Percentiles rank a stretch among this genome's conserved stretches.
Evolutionary conservation across 805 yeast species (phyloP).

Genomic region (Cyberlindnera mrakii): DNA sequence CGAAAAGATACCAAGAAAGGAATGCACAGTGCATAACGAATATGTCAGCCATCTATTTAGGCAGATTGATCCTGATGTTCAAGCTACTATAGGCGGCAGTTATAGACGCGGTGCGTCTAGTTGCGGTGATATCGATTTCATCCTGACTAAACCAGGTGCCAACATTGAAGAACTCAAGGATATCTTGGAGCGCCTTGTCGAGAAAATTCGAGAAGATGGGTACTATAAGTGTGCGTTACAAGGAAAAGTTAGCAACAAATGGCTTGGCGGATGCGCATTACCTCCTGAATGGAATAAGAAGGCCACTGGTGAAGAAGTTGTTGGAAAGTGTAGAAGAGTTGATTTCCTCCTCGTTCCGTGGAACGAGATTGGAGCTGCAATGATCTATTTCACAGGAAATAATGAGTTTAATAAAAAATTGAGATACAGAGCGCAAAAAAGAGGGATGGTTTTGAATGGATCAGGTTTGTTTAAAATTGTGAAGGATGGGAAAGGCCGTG

Average conservation of each 20-base stretch:
- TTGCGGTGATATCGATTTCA: constrained; percentile 50
- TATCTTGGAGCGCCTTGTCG: constrained; percentile 20
- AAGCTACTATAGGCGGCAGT: constrained; percentile 42
- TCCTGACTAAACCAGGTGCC: constrained; percentile 33
- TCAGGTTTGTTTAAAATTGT: constrained; percentile 34
- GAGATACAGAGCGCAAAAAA: constrained; percentile 35
- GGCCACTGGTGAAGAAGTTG: constrained; percentile 27
- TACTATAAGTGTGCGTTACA: constrained; percentile 23
- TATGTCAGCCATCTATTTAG: constrained; percentile 23
- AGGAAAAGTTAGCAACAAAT: constrained; percentile 19
- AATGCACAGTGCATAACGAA: constrained; percentile 35
- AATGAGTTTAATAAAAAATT: constrained; percentile 43
- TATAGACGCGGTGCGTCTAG: constrained; percentile 40
- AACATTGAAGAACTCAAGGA: constrained; percentile 19
- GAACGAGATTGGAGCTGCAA: constrained; percentile 38
- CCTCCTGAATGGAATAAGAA: constrained; percentile 16
- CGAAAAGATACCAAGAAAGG: constrained; percentile 37
- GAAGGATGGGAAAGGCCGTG: constrained; percentile 5
- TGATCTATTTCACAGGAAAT: constrained; percentile 51
- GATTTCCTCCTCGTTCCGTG: constrained; percentile 46
- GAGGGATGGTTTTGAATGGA: constrained; percentile 33
- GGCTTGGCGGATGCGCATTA: constrained; percentile 32
- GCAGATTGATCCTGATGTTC: constrained; percentile 30
- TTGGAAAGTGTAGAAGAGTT: constrained; percentile 41
- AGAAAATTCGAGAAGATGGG: constrained; percentile 21